These are phyloP conservation scores for Coemansia erecta DNA, from an alignment of 192 early-diverging fungal species.

Conservation along the genomic window DNA sequence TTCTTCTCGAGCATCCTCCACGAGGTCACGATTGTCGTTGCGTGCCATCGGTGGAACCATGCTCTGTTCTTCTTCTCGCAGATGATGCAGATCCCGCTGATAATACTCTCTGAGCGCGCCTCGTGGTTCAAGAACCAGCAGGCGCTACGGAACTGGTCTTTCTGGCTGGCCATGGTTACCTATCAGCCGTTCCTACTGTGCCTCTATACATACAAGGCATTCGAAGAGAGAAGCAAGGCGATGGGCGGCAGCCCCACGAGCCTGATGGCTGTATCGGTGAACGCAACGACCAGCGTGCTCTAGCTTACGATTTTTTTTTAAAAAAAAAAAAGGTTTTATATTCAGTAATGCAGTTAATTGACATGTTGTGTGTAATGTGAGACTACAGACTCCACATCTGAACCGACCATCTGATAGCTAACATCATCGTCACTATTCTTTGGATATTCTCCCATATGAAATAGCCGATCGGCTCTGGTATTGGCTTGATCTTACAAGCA, in stretches of 20 bases:
- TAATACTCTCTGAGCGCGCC: constrained; percentile 60
- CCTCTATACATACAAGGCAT: constrained; percentile 58
- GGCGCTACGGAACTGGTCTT: constrained; percentile 75
- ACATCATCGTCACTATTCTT: background rate
- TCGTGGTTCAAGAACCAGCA: constrained; percentile 60
- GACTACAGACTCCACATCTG: background rate
- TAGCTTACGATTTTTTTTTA: background rate
- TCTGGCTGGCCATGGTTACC: constrained; percentile 90
- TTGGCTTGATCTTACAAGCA: no score
- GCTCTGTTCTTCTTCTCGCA: constrained; percentile 51
- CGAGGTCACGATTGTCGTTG: constrained; percentile 41
- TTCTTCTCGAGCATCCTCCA: constrained; percentile 52
- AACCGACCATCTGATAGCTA: background rate
- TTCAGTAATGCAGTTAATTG: no score
- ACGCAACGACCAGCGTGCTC: background rate
- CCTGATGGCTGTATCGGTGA: background rate
- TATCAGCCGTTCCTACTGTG: constrained; percentile 81
- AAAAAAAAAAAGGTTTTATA: background rate
- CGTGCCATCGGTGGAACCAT: constrained; percentile 45
- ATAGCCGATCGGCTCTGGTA: no score
- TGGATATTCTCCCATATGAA: background rate
- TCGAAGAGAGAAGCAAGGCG: constrained; percentile 13
- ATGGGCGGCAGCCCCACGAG: background rate
- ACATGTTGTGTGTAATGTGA: no score
- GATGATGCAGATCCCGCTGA: constrained; percentile 81